Conservation (phyloP, 2,329 filamentous ascomycete species). For the Xylaria arbuscula region DNA sequence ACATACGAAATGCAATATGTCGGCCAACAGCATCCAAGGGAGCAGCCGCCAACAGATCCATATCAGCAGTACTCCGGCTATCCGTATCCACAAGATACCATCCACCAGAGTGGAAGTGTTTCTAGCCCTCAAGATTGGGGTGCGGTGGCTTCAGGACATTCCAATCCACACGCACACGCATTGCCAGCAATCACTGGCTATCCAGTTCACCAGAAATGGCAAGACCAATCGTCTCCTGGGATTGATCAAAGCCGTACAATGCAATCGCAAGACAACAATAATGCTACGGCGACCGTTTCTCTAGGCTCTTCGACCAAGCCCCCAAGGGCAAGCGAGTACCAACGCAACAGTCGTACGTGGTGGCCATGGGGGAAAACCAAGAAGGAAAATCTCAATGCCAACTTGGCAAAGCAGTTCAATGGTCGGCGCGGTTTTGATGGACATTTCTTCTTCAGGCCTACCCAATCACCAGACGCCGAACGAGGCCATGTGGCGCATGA, state of each 20-base stretch:
- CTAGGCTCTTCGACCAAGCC: not conserved
- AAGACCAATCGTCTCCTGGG: not conserved
- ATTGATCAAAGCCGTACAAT: not conserved
- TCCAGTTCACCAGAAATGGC: constrained; percentile 6
- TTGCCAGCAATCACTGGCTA: not conserved
- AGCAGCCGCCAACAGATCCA: not conserved
- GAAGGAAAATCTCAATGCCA: constrained; percentile 24
- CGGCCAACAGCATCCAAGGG: not conserved
- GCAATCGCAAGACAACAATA: not conserved
- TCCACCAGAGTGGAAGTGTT: not conserved
- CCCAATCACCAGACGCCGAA: constrained; percentile 20
- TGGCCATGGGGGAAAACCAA: constrained; percentile 22
- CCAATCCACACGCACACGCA: not conserved
- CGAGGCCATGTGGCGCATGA: constrained; percentile 19
- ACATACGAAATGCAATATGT: constrained; percentile 19
- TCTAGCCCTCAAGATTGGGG: not conserved
- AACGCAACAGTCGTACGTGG: constrained; percentile 10
- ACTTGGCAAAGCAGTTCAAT: constrained; percentile 33
- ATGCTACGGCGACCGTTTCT: constrained; percentile 2
- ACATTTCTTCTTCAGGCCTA: constrained; percentile 32
- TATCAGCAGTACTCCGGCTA: constrained; percentile 9
- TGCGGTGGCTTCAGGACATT: not conserved
- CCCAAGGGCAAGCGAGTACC: not conserved
- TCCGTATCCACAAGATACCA: constrained; percentile 5
- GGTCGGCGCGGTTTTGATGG: constrained; percentile 32